phyloP scores from a whole-genome alignment of 257 asterid species.

The Striga asiatica region DNA sequence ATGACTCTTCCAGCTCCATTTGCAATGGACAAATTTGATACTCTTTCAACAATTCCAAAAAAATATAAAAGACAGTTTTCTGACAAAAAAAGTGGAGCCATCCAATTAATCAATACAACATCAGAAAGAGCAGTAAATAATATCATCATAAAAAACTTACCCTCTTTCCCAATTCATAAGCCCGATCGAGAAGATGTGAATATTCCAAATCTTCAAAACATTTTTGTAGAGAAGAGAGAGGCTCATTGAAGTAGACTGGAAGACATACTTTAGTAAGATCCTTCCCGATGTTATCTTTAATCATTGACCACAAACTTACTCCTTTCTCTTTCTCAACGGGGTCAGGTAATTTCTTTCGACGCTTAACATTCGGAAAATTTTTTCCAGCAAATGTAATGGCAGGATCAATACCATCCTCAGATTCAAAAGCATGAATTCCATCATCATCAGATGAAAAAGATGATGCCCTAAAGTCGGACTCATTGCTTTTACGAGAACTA shows the following conservation, averaged over 20 bases:
- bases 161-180: constrained; percentile 73
- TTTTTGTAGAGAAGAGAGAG: constrained; percentile 89
- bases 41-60: too few species aligned
- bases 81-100: background rate
- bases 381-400: constrained; percentile 51
- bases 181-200: constrained; percentile 85
- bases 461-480: constrained; percentile 61
- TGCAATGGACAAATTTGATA: too few species aligned
- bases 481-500: constrained; percentile 72
- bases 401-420: constrained; percentile 52
- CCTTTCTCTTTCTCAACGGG: constrained; percentile 93
- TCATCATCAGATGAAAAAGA: constrained; percentile 69
- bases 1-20: too few species aligned
- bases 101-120: constrained; percentile 10
- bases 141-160: constrained; percentile 30
- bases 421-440: constrained; percentile 42
- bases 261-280: constrained; percentile 96
- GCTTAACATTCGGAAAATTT: constrained; percentile 58
- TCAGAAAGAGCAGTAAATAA: background rate
- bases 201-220: constrained; percentile 90
- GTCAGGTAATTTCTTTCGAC: constrained; percentile 79
- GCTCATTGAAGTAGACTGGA: constrained; percentile 96
- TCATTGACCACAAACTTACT: constrained; percentile 97
- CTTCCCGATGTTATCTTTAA: constrained; percentile 90
- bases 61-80: background rate